These are phyloP conservation scores for Kurtzmaniella quercitrusa DNA, from an alignment of 1,139 yeast genomes.

Conservation along the genomic window DNA sequence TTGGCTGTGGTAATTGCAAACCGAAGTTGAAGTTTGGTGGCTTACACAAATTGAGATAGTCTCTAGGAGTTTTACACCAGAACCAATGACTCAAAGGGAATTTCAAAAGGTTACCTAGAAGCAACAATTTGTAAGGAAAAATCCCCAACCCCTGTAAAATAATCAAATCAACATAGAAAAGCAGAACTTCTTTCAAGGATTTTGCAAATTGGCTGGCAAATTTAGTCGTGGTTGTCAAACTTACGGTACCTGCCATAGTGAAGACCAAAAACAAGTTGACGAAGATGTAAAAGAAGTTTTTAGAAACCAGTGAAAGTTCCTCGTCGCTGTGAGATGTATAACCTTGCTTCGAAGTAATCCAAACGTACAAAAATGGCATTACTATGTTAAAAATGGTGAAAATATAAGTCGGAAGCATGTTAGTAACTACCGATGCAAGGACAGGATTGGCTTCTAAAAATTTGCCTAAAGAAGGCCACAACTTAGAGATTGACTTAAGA, in stretches of 20 bases:
- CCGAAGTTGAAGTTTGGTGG: slow-evolving; percentile 69
- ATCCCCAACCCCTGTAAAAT: slow-evolving; percentile 81
- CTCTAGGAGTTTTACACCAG: slow-evolving; percentile 57
- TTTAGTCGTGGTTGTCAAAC: slow-evolving; percentile 64
- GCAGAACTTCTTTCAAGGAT: slow-evolving; percentile 63
- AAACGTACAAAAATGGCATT: slow-evolving; percentile 73
- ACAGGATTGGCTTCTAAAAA: slow-evolving; percentile 53
- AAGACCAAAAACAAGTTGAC: slow-evolving; percentile 82
- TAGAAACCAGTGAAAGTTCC: slow-evolving; percentile 71
- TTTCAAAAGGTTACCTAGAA: slow-evolving; percentile 60
- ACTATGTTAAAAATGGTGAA: slow-evolving; percentile 70
- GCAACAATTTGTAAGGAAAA: slow-evolving; percentile 70
- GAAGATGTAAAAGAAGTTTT: slow-evolving; percentile 80
- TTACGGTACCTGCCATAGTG: slow-evolving; percentile 76
- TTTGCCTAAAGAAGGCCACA: slow-evolving; percentile 72
- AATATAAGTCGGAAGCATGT: slow-evolving; percentile 71
- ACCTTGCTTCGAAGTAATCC: slow-evolving; percentile 69
- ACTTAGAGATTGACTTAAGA: slow-evolving; percentile 59
- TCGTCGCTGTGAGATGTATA: slow-evolving; percentile 76
- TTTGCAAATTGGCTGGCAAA: slow-evolving; percentile 76
- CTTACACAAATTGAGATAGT: slow-evolving; percentile 39
- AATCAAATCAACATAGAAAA: slow-evolving; percentile 79
- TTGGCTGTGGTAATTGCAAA: slow-evolving; percentile 61
- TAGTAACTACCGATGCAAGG: slow-evolving; percentile 66
- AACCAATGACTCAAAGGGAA: slow-evolving; percentile 52